Percentiles rank a stretch among this genome's conserved stretches.
phyloP scores from a whole-genome alignment of 2,329 filamentous ascomycete species.

The Monilinia fructicola region DNA sequence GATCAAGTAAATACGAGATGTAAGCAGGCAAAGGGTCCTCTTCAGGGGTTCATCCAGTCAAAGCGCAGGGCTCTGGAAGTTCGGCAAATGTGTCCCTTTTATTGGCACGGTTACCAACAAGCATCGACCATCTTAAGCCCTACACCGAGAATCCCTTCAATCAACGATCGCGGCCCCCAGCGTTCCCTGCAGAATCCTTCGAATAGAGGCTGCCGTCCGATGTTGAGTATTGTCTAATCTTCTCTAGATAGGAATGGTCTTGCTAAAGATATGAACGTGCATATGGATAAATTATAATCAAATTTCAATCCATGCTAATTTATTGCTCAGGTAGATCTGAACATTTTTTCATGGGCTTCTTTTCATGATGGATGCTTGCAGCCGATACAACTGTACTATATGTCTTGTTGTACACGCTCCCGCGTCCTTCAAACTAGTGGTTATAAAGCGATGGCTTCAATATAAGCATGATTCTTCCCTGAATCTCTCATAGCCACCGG shows the following conservation, averaged over 20 bases:
- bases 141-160: constrained; percentile 4
- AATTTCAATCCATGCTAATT: not conserved
- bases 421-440: not conserved
- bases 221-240: constrained; percentile 9
- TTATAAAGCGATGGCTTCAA: constrained; percentile 1
- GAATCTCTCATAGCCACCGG: not conserved
- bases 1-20: constrained; percentile 19
- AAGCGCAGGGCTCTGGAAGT: constrained; percentile 19
- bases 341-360: not conserved
- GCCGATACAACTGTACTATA: not conserved
- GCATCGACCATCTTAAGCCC: constrained; percentile 15
- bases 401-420: not conserved
- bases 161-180: constrained; percentile 15
- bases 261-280: constrained; percentile 5
- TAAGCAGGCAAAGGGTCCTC: constrained; percentile 8
- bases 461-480: not conserved
- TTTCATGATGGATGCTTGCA: not conserved
- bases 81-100: not conserved
- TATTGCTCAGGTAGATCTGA: not conserved
- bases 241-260: not conserved
- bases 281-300: constrained; percentile 3
- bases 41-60: constrained; percentile 4
- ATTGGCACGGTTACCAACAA: constrained; percentile 10
- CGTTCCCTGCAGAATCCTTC: constrained; percentile 4
- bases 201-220: constrained; percentile 1